Evolutionary conservation across 495 filamentous ascomycete genomes (phyloP), one percentile per base, ranked within the genome.

Genomic region (Lasiosphaeria hispida): DNA sequence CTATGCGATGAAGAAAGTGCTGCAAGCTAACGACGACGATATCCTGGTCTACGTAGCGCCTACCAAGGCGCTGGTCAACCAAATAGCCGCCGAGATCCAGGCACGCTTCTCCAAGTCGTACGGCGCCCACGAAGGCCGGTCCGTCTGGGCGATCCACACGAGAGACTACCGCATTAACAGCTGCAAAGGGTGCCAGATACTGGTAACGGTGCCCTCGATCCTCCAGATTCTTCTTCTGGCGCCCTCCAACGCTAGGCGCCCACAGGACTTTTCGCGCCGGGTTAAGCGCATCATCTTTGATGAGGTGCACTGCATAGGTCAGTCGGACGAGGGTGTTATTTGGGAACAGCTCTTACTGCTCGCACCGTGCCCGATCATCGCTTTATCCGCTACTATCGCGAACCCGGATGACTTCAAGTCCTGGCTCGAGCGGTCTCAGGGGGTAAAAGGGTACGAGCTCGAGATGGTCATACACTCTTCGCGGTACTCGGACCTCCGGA

Each of bases 271-370:
- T 85, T 79, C 88, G 2, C 71, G 73, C 2, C 70, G 84, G 53
- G 76, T 92, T 3, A 86, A 80, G 54, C 76, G 86, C 13, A 91
- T 92, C 63, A 92, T 92, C 38, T 91, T 91, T 55, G 89, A 93
- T 59, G 89, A 92, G 70, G 82, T 92, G n/a, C 89, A 93, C 67
- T 89, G 79, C n/a, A 91, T 92, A 53, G 87, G 88, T 0, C 84
- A 91, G 67, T 80, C 85, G 2, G 84, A 91, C 14, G 89, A 93
- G 64, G 88, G 89, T 49, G 72, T 91, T 9, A 76, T 93, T 1
- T 93, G 88, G 89, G 89, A 93, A 60, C 89, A 93, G 62, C 75
- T 93, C 8, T 73, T 92, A 11, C 78, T 92, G 0, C 72, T 90
- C 33, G 78, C 88, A 0, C 86, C 88, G 8, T 91, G 88, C 61